Percentiles rank a stretch among this genome's conserved stretches.
Evolutionary conservation across 2,329 filamentous ascomycete genomes (phyloP).

Genomic region (Colletotrichum abscissum): DNA sequence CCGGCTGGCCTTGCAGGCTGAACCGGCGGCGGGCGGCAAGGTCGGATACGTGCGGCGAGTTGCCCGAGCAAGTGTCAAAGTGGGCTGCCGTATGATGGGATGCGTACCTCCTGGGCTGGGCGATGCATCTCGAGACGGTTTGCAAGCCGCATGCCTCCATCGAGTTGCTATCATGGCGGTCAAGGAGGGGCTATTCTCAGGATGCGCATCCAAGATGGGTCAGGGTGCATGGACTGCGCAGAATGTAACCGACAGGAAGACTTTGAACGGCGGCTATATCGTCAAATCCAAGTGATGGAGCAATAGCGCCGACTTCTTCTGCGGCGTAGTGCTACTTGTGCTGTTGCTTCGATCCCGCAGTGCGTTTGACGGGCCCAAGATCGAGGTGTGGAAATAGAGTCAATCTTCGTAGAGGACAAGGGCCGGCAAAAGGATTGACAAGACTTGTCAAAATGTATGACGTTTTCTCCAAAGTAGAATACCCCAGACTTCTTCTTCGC

Average conservation of each 20-base stretch:
- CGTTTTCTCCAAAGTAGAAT: background rate
- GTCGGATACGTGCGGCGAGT: background rate
- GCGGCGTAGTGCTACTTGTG: background rate
- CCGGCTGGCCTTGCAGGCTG: background rate
- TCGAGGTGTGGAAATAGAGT: background rate
- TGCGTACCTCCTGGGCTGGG: background rate
- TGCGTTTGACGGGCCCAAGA: background rate
- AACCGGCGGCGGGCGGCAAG: background rate
- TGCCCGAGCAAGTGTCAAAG: background rate
- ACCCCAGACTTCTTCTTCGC: background rate
- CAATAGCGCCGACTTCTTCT: background rate
- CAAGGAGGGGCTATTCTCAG: background rate
- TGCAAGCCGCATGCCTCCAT: background rate
- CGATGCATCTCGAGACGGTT: background rate
- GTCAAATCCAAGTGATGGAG: background rate
- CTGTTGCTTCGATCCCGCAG: background rate
- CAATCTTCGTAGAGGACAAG: background rate
- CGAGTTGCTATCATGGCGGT: background rate
- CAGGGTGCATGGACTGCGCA: background rate
- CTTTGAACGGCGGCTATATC: background rate
- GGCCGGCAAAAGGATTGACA: background rate
- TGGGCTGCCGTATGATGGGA: background rate
- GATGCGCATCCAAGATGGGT: background rate
- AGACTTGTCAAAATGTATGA: background rate
- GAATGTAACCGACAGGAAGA: background rate